These are phyloP conservation scores for Coccinonectria pachysandricola DNA, from an alignment of 2,329 filamentous ascomycete genomes.

Conservation along the genomic window DNA sequence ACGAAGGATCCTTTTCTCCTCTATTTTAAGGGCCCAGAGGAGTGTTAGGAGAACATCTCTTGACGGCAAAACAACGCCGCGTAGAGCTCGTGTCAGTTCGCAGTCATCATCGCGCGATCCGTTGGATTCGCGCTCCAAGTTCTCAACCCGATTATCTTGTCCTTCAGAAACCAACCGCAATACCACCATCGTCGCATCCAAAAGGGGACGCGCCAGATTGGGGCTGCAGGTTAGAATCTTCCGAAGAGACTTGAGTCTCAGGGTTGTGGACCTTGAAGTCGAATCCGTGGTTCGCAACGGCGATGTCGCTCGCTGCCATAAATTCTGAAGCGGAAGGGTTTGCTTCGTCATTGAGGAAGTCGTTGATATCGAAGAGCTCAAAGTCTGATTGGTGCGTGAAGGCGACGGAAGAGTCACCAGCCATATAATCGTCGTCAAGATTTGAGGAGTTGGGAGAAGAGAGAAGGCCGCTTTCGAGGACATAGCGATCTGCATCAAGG, in stretches of 20 bases:
- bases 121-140: conserved; percentile 21
- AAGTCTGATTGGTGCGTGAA: conserved; percentile 30
- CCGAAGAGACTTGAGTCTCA: conserved; percentile 51
- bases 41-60: conserved; percentile 38
- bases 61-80: conserved; percentile 31
- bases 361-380: conserved; percentile 41
- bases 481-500: conserved; percentile 63
- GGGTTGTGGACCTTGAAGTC: conserved; percentile 43
- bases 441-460: conserved; percentile 58
- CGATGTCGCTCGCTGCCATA: conserved; percentile 38
- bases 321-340: conserved; percentile 34
- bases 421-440: conserved; percentile 59
- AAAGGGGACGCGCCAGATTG: conserved; percentile 61
- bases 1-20: conserved; percentile 27
- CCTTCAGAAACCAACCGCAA: conserved; percentile 61
- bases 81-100: conserved; percentile 27
- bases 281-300: conserved; percentile 42
- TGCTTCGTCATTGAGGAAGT: conserved; percentile 46
- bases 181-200: conserved; percentile 64
- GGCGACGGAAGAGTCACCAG: conserved; percentile 45
- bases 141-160: conserved; percentile 36
- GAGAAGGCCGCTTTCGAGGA: conserved; percentile 68
- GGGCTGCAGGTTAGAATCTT: conserved; percentile 64
- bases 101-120: conserved; percentile 27
- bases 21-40: conserved; percentile 34